Conservation (phyloP, 2,329 filamentous ascomycete genomes). For the Aschersonia sp. region DNA sequence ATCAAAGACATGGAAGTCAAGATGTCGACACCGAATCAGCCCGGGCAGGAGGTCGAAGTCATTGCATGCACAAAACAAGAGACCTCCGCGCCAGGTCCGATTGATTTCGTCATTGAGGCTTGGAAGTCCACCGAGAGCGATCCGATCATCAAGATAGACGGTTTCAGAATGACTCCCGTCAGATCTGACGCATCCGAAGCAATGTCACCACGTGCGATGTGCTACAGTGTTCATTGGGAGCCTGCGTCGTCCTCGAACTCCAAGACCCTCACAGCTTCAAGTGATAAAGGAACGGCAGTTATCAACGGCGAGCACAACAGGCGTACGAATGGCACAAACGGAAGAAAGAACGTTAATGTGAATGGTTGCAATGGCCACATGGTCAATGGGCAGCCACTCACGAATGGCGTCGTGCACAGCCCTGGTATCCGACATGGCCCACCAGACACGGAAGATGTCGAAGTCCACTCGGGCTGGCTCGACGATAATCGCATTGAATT, state of each 20-base stretch:
- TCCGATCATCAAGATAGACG: slow-evolving; percentile 20
- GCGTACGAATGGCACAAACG: neutral
- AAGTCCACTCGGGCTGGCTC: neutral
- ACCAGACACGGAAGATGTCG: neutral
- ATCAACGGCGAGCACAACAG: neutral
- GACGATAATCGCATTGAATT: neutral
- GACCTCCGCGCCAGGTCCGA: slow-evolving; percentile 10
- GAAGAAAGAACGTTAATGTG: neutral
- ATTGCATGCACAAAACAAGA: slow-evolving; percentile 12
- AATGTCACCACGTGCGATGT: slow-evolving; percentile 15
- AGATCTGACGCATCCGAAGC: slow-evolving; percentile 14
- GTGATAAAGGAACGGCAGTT: neutral
- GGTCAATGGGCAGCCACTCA: neutral
- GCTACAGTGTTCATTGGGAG: slow-evolving; percentile 32
- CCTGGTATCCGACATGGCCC: neutral
- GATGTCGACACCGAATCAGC: slow-evolving; percentile 8
- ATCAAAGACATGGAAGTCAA: slow-evolving; percentile 16
- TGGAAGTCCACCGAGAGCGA: slow-evolving; percentile 13
- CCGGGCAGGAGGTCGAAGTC: slow-evolving; percentile 14
- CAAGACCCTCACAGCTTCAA: neutral
- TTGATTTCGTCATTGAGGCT: slow-evolving; percentile 19
- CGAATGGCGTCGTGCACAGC: neutral
- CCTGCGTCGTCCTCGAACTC: slow-evolving; percentile 5
- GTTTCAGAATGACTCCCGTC: slow-evolving; percentile 25
- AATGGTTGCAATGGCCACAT: neutral